Conservation (phyloP, 495 filamentous ascomycete species). For the Penicillium malachiteum region DNA sequence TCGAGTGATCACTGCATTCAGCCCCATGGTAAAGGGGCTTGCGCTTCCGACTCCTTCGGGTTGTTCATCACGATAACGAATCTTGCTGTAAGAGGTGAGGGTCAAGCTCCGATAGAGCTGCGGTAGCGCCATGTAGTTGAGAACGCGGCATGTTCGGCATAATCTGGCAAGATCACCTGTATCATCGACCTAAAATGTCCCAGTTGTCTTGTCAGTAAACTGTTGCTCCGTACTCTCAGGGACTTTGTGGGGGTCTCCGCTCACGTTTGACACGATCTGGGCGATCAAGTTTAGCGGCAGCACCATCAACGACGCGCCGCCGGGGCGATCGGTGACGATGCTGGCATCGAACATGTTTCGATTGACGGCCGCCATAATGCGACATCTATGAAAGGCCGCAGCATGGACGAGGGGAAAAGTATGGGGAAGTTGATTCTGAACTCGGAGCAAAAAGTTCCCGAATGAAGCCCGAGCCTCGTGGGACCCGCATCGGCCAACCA, state of each 20-base stretch:
- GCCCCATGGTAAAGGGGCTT: slow-evolving; percentile 62
- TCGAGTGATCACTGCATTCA: slow-evolving; percentile 59
- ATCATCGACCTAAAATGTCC: slow-evolving; percentile 46
- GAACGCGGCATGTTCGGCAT: slow-evolving; percentile 59
- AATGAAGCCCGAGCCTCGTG: background rate
- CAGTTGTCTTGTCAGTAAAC: slow-evolving; percentile 13
- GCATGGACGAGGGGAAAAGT: slow-evolving; percentile 26
- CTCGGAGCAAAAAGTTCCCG: slow-evolving; percentile 28
- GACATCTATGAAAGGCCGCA: slow-evolving; percentile 31
- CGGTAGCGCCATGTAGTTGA: slow-evolving; percentile 65
- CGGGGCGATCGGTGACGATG: slow-evolving; percentile 32
- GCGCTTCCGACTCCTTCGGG: slow-evolving; percentile 61
- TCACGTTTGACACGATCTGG: slow-evolving; percentile 53
- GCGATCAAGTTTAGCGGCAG: slow-evolving; percentile 60
- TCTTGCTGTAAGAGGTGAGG: slow-evolving; percentile 58
- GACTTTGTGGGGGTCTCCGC: slow-evolving; percentile 8
- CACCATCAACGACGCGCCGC: slow-evolving; percentile 38
- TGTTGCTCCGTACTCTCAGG: background rate
- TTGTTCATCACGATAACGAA: slow-evolving; percentile 57
- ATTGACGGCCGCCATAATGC: slow-evolving; percentile 48
- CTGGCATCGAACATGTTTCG: slow-evolving; percentile 49
- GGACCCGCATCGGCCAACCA: slow-evolving; percentile 14
- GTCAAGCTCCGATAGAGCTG: slow-evolving; percentile 58
- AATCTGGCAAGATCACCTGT: slow-evolving; percentile 55
- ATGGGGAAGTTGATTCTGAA: slow-evolving; percentile 15